Evolutionary conservation across 2,329 filamentous ascomycete genomes (phyloP).

Genomic region (Diaporthe nobilis): DNA sequence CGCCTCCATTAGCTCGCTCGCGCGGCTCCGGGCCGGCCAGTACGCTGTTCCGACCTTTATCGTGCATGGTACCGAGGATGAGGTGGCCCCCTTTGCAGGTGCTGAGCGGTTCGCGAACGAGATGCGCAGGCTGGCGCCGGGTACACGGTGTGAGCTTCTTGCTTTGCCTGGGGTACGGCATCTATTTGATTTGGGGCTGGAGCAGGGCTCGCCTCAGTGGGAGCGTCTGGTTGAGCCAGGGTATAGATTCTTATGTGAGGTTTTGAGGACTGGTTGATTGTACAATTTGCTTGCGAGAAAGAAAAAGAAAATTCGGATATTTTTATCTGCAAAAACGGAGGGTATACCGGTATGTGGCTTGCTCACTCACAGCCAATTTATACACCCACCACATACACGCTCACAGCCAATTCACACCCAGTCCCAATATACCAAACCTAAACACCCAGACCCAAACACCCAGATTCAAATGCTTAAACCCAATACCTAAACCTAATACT

Average conservation of each 20-base stretch:
- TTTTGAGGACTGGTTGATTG: not conserved
- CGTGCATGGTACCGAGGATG: constrained; percentile 48
- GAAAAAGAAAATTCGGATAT: too few relatives aligned
- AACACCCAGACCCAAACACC: too few relatives aligned
- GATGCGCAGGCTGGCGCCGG: not conserved
- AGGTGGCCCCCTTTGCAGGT: constrained; percentile 40
- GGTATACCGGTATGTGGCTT: too few relatives aligned
- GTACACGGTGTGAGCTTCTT: not conserved
- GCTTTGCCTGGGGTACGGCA: not conserved
- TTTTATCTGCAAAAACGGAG: too few relatives aligned
- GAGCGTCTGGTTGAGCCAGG: not conserved
- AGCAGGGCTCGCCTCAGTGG: not conserved
- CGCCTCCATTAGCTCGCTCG: not conserved
- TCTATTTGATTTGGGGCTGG: not conserved
- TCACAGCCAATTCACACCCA: too few relatives aligned
- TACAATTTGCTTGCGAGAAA: not conserved
- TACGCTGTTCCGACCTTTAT: constrained; percentile 50
- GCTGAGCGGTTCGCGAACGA: not conserved
- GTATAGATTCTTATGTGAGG: not conserved
- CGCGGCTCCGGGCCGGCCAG: constrained; percentile 31
- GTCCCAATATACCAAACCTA: too few relatives aligned
- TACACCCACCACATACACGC: too few relatives aligned
- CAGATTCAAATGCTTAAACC: too few relatives aligned
- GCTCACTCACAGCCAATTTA: too few relatives aligned
- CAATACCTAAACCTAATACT: too few relatives aligned